Percentiles rank a stretch among this genome's conserved stretches.
Evolutionary conservation across 106 monocot species (phyloP).

Genomic region (Amphibolis antarctica): DNA sequence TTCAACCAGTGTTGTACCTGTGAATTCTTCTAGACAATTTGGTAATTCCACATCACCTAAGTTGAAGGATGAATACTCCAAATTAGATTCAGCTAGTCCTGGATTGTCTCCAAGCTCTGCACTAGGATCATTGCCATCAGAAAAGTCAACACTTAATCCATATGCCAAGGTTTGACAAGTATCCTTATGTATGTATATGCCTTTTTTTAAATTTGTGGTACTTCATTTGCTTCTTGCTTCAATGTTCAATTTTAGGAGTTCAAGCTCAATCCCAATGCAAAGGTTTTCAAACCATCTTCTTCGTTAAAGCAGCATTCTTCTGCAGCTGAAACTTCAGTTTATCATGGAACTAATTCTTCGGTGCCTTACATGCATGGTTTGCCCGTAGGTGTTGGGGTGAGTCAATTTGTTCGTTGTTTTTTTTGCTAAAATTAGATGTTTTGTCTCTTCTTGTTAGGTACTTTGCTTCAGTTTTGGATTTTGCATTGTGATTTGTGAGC

Average conservation of each 20-base stretch:
- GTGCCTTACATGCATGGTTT: constrained; percentile 48
- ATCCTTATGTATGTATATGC: background rate
- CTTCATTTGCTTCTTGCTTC: constrained; percentile 9
- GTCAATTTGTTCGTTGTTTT: constrained; percentile 3
- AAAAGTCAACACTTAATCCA: constrained; percentile 79
- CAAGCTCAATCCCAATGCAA: constrained; percentile 89
- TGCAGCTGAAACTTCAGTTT: constrained; percentile 38
- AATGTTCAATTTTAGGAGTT: constrained; percentile 52
- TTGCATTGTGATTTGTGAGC: too few relatives aligned
- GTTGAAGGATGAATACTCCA: constrained; percentile 28
- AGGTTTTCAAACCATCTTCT: constrained; percentile 58
- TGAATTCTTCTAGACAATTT: constrained; percentile 21
- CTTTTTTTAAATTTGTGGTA: background rate
- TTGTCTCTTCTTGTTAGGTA: background rate
- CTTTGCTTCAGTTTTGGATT: too few relatives aligned
- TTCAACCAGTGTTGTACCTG: background rate
- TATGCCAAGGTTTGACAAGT: constrained; percentile 57
- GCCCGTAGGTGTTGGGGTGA: constrained; percentile 58
- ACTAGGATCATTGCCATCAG: constrained; percentile 61
- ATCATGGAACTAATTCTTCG: constrained; percentile 48
- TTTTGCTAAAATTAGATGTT: background rate
- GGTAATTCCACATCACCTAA: constrained; percentile 36
- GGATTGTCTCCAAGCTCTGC: constrained; percentile 71
- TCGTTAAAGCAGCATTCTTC: constrained; percentile 39
- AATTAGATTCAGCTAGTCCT: constrained; percentile 33